A percentile compares a stretch with the other conserved stretches of the same genome.
Conservation (phyloP, 495 filamentous ascomycete genomes). For the Penicillium waksmanii region DNA sequence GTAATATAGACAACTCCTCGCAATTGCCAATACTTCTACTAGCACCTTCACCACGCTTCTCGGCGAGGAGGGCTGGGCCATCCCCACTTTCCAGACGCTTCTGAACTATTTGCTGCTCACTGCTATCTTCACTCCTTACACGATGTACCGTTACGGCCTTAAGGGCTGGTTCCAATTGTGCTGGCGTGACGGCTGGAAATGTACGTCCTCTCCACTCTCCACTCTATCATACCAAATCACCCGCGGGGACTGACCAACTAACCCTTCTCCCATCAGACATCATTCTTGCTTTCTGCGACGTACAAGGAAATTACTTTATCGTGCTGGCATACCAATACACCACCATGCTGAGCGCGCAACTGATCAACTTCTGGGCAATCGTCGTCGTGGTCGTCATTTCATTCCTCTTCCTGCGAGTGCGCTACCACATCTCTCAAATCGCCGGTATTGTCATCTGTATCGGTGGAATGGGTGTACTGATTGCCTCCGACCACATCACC, state of each 20-base stretch:
- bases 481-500: constrained; percentile 86
- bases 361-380: constrained; percentile 99
- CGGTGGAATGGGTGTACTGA: constrained; percentile 87
- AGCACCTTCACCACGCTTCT: constrained; percentile 88
- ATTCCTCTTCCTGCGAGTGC: constrained; percentile 77
- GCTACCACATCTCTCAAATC: constrained; percentile 85
- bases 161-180: constrained; percentile 68
- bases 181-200: constrained; percentile 82
- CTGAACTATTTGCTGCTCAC: constrained; percentile 92
- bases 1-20: constrained; percentile 69
- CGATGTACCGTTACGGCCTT: constrained; percentile 79
- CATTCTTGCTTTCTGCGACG: constrained; percentile 89
- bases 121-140: constrained; percentile 78
- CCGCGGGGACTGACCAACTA: constrained; percentile 10
- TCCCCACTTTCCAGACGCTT: constrained; percentile 96
- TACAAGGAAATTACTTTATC: constrained; percentile 96
- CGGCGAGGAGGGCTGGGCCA: constrained; percentile 66
- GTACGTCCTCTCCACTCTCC: constrained; percentile 31
- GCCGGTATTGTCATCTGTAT: constrained; percentile 86
- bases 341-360: constrained; percentile 84
- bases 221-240: not conserved
- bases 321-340: constrained; percentile 94
- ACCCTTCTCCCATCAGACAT: constrained; percentile 55
- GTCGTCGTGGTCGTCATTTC: constrained; percentile 88
- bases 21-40: constrained; percentile 85